Evolutionary conservation across 768 basidiomycete species (phyloP), one percentile per base, ranked within the genome.

Genomic region (Hortiboletus campestris): DNA sequence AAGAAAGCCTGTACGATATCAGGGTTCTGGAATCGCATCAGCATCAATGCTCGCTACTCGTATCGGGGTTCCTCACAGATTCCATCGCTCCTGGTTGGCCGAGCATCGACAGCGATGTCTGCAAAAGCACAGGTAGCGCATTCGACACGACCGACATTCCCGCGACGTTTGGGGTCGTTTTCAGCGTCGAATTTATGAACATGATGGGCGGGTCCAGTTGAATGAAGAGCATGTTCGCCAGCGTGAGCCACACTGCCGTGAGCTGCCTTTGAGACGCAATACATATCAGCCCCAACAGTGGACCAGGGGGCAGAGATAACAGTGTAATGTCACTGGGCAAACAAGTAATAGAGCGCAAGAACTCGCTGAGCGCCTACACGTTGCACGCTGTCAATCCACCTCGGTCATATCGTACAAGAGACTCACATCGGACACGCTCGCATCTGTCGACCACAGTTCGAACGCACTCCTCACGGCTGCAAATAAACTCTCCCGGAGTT

Each of bases 1-100:
- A 95, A 96, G 70, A 94, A 95, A 25, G 85, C 85, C 66, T 94
- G 92, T 16, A 93, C 91, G 28, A 96, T 83, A 67, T 96, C 94
- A 0, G 94, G 94, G 65, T 96, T 92, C 92, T 96, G 49, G 6
- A 20, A 46, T 22, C 28, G 12, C 10, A 42, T 72, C 51, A 69
- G 55, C 6, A 17, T 25, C 9, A 16, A 35, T 22, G 8, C 39
- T 34, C 29, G 28, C 6, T 9, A 36, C 22, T 32, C 17, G 19
- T 10, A 51, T 48, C 38, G n/a, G 51, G 6, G 20, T 6, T 25
- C 16, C 85, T 56, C 63, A 92, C 91, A 56, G 75, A 76, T 64
- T 85, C 84, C 88, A 92, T 88, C 10, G 80, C 83, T 2, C 84
- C 84, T 0, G 80, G 78, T 51, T 79, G 73, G 0, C 81, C 74